A percentile compares a stretch with the other conserved stretches of the same genome.
These are phyloP conservation scores for Mycena sanguinolenta DNA, from an alignment of 768 basidiomycete genomes.

Conservation along the genomic window DNA sequence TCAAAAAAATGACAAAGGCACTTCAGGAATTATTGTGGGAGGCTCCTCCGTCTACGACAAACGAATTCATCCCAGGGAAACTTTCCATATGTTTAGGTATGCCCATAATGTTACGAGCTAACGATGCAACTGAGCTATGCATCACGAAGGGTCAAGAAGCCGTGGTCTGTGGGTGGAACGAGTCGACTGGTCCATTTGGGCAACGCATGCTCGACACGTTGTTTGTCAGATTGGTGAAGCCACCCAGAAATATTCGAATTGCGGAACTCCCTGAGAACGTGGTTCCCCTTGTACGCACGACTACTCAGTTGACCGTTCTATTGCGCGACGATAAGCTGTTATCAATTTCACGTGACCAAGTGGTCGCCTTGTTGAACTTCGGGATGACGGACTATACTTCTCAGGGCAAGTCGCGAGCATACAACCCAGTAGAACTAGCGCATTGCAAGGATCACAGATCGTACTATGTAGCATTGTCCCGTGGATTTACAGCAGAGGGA, in stretches of 20 bases:
- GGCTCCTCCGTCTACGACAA: not conserved
- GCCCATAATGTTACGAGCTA: not conserved
- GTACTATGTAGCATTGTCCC: not conserved
- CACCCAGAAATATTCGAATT: not conserved
- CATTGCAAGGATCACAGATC: not conserved
- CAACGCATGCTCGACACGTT: not conserved
- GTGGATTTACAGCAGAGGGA: not conserved
- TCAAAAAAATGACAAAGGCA: not conserved
- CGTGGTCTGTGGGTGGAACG: not conserved
- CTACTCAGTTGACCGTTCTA: not conserved
- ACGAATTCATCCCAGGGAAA: not conserved
- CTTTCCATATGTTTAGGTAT: not conserved
- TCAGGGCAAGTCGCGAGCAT: not conserved
- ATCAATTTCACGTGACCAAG: not conserved
- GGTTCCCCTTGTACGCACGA: not conserved
- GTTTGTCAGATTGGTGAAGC: not conserved
- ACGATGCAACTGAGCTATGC: constrained; percentile 4
- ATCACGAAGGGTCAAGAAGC: constrained; percentile 11
- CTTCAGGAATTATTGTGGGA: not conserved
- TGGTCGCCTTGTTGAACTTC: not conserved
- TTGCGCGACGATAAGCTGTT: not conserved
- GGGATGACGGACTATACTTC: constrained; percentile 9
- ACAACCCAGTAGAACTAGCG: not conserved
- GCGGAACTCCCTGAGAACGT: not conserved
- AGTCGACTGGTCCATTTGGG: not conserved